Percentiles rank a stretch among this genome's conserved stretches.
These are phyloP conservation scores for Tylopilus cervinicoccineus DNA, from an alignment of 768 basidiomycete species.

Conservation along the genomic window DNA sequence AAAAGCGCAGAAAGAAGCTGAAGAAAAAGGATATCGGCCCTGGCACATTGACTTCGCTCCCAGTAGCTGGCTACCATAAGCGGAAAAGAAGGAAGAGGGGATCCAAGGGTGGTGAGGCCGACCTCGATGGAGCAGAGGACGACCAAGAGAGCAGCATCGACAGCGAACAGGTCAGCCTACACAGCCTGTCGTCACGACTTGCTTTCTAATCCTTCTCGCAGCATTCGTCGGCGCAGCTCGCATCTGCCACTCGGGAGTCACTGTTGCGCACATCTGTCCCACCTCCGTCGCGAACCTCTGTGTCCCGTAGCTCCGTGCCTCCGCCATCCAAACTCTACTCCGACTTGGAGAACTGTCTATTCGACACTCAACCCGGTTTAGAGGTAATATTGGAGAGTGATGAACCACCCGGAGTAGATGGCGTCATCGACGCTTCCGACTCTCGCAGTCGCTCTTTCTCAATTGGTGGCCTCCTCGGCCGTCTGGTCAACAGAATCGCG, in stretches of 20 bases:
- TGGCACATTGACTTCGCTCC: constrained; percentile 62
- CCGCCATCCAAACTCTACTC: constrained; percentile 29
- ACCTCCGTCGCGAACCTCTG: constrained; percentile 34
- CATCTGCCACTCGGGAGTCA: constrained; percentile 36
- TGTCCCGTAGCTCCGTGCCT: constrained; percentile 39
- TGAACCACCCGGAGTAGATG: constrained; percentile 38
- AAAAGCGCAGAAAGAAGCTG: constrained; percentile 48
- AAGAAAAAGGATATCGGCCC: constrained; percentile 48
- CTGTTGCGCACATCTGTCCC: constrained; percentile 35
- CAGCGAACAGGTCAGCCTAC: constrained; percentile 40
- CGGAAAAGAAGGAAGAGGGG: constrained; percentile 49
- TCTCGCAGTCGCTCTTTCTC: constrained; percentile 33
- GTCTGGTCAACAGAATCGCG: constrained; percentile 35
- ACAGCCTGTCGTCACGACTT: constrained; percentile 18
- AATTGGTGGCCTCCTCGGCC: constrained; percentile 44
- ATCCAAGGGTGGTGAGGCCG: constrained; percentile 40
- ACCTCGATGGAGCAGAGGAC: constrained; percentile 41
- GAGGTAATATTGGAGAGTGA: constrained; percentile 65
- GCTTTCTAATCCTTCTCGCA: constrained; percentile 11
- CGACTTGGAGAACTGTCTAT: constrained; percentile 20
- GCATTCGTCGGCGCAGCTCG: constrained; percentile 24
- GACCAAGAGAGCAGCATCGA: constrained; percentile 38
- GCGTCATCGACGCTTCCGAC: constrained; percentile 22
- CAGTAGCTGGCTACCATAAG: constrained; percentile 64
- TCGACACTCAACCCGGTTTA: constrained; percentile 49